Evolutionary conservation across 2,329 filamentous ascomycete genomes (phyloP).

Genomic region (Truncatella angustata): DNA sequence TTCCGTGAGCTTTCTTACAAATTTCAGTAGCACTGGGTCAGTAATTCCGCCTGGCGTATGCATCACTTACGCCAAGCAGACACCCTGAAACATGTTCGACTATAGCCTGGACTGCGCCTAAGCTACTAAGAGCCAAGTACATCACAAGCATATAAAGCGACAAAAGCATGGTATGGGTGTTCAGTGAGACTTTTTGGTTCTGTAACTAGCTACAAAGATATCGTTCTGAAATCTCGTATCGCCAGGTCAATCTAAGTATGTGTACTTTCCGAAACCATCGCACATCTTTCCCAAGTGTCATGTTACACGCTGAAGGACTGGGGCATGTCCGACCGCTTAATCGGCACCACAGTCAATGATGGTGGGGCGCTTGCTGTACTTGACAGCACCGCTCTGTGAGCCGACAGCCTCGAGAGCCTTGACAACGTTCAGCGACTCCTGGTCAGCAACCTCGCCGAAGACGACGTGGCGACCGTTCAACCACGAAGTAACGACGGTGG

Average conservation of each 20-base stretch:
- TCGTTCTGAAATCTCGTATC: not conserved
- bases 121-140: too few relatives aligned
- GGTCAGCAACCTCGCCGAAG: constrained; percentile 70
- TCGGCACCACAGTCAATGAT: constrained; percentile 52
- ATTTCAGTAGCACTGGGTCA: too few relatives aligned
- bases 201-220: not conserved
- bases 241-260: not conserved
- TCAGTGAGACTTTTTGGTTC: not conserved
- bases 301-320: constrained; percentile 19
- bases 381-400: constrained; percentile 51
- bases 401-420: constrained; percentile 62
- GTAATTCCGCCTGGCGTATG: too few relatives aligned
- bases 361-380: constrained; percentile 56
- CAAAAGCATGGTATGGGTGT: not conserved
- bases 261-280: constrained; percentile 12
- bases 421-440: constrained; percentile 50
- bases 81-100: too few relatives aligned
- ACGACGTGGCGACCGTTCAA: constrained; percentile 81
- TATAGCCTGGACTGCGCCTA: too few relatives aligned
- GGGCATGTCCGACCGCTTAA: constrained; percentile 31
- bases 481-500: constrained; percentile 87
- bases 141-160: not conserved
- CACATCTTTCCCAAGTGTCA: constrained; percentile 5
- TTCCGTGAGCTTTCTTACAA: too few relatives aligned
- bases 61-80: too few relatives aligned